A percentile compares a stretch with the other conserved stretches of the same genome.
Conservation (phyloP, 2,329 filamentous ascomycete genomes). For the Helotiales sp. region DNA sequence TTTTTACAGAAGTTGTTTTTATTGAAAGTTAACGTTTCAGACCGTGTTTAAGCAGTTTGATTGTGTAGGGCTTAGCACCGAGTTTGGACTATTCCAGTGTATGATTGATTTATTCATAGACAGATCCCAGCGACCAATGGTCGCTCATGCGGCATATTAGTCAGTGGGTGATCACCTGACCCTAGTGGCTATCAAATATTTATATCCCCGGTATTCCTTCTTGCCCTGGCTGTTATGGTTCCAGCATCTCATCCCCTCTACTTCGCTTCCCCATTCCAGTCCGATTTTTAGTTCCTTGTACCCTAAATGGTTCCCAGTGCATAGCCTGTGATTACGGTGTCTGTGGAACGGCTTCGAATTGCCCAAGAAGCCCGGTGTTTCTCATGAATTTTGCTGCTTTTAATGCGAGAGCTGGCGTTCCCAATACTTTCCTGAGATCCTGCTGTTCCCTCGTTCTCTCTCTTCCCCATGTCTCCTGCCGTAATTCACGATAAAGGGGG, state of each 20-base stretch:
- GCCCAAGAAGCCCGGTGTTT: not conserved
- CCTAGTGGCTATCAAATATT: conserved; percentile 21
- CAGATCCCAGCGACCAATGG: conserved; percentile 20
- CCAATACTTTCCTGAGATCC: conserved; percentile 25
- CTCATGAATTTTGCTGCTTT: conserved; percentile 18
- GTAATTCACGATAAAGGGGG: conserved; percentile 24
- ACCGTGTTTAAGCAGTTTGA: too few species aligned
- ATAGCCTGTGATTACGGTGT: too few species aligned
- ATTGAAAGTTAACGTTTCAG: too few species aligned
- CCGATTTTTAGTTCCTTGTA: conserved; percentile 20
- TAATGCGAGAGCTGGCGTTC: conserved; percentile 25
- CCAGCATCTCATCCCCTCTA: conserved; percentile 22
- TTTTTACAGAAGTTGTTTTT: too few species aligned
- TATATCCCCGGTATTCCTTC: conserved; percentile 13
- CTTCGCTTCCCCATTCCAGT: conserved; percentile 22
- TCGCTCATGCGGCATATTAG: conserved; percentile 22
- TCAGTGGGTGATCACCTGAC: conserved; percentile 22
- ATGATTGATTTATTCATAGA: conserved; percentile 9
- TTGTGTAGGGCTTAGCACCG: too few species aligned
- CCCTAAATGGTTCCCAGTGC: conserved; percentile 16
- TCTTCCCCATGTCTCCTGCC: conserved; percentile 12
- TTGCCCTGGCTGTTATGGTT: conserved; percentile 16
- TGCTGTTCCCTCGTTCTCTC: conserved; percentile 10
- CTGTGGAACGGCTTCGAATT: too few species aligned
- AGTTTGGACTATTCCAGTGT: too few species aligned